phyloP scores from a whole-genome alignment of 2,329 filamentous ascomycete genomes.

The Pestalotiopsis fici region DNA sequence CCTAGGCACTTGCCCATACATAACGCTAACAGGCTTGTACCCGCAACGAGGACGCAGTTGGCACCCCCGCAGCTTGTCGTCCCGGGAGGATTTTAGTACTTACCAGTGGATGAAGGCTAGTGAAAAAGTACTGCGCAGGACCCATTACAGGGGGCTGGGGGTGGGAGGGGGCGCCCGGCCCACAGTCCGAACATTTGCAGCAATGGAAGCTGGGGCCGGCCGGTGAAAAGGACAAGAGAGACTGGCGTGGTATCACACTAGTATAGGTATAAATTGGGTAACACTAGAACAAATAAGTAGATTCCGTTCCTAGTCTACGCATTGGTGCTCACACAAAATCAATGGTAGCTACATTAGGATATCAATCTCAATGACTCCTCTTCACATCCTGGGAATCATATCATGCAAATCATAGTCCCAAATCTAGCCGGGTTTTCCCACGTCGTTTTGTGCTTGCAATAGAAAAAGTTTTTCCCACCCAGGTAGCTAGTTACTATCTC shows the following conservation, averaged over 20 bases:
- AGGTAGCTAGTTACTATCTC: background rate
- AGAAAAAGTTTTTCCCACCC: background rate
- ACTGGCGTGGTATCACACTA: no score
- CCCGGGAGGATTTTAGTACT: background rate
- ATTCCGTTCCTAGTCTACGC: no score
- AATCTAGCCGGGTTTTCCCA: background rate
- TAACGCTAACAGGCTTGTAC: no score
- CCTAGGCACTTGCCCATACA: no score
- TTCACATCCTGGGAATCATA: background rate
- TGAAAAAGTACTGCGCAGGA: conserved; percentile 5
- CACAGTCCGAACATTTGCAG: no score
- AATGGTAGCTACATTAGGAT: background rate
- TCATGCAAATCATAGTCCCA: background rate
- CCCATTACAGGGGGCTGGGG: background rate
- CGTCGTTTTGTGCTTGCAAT: background rate
- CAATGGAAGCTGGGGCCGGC: background rate
- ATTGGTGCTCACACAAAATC: no score
- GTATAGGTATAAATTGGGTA: no score
- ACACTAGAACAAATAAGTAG: background rate
- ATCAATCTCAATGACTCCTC: background rate
- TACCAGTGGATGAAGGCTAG: background rate
- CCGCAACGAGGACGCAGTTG: no score
- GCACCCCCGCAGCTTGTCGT: background rate
- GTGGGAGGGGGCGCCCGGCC: no score
- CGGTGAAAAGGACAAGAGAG: background rate